Conservation (phyloP, 2,329 filamentous ascomycete genomes). For the Nothophoma quercina region DNA sequence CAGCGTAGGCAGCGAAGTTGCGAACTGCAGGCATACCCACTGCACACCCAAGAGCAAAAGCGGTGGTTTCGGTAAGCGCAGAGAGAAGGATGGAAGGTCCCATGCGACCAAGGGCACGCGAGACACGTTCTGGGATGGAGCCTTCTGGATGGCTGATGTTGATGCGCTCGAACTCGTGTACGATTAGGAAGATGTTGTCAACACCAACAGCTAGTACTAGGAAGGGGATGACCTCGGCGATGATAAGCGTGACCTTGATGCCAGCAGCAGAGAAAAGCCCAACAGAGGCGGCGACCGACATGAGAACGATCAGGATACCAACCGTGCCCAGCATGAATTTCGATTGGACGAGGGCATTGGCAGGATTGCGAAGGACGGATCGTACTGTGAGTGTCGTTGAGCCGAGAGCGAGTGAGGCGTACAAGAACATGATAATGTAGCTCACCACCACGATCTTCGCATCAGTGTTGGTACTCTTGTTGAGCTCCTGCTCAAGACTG, state of each 20-base stretch:
- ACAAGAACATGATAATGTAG: conserved; percentile 98
- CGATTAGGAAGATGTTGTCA: conserved; percentile 98
- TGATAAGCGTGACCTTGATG: conserved; percentile 95
- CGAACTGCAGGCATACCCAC: conserved; percentile 98
- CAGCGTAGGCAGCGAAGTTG: conserved; percentile 96
- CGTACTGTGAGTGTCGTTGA: conserved; percentile 82
- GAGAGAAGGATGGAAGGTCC: conserved; percentile 96
- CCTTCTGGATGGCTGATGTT: conserved; percentile 92
- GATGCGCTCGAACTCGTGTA: conserved; percentile 96
- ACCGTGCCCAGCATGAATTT: conserved; percentile 96
- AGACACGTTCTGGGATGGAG: conserved; percentile 83
- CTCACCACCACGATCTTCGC: conserved; percentile 96
- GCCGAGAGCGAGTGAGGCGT: conserved; percentile 90
- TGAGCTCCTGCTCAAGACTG: conserved; percentile 92
- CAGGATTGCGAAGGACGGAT: conserved; percentile 81
- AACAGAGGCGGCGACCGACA: conserved; percentile 96
- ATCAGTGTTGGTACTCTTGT: conserved; percentile 98
- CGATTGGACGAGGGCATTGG: conserved; percentile 87
- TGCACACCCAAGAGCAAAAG: conserved; percentile 89
- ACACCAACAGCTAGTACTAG: conserved; percentile 95
- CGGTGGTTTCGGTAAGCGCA: conserved; percentile 90
- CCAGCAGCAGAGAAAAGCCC: conserved; percentile 91
- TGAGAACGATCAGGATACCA: conserved; percentile 92
- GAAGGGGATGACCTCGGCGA: conserved; percentile 98
- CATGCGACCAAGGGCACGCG: conserved; percentile 91